phyloP scores from a whole-genome alignment of 2,329 filamentous ascomycete genomes.

The Raffaelea albimanens region DNA sequence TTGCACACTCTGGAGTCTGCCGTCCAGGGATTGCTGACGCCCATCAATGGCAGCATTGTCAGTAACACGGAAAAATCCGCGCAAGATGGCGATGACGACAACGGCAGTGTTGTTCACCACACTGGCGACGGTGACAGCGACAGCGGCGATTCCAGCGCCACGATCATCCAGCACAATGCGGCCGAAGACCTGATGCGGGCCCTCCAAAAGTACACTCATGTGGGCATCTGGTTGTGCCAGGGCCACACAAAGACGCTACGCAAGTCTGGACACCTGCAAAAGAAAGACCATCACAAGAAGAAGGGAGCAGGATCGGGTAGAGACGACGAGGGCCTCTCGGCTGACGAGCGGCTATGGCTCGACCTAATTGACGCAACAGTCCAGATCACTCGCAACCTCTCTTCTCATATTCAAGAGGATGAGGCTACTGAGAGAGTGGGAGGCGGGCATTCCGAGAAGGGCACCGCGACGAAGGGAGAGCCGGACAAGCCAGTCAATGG shows the following conservation, averaged over 20 bases:
- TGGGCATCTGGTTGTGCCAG: slow-evolving; percentile 94
- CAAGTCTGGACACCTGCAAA: not conserved
- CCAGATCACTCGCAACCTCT: slow-evolving; percentile 54
- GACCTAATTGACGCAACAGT: slow-evolving; percentile 51
- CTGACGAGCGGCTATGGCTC: slow-evolving; percentile 51
- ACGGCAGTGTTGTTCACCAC: not conserved
- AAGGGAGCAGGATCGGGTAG: slow-evolving; percentile 37
- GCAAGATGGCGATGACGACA: not conserved
- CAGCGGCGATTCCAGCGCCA: slow-evolving; percentile 7
- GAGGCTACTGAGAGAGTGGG: slow-evolving; percentile 13
- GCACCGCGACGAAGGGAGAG: no score
- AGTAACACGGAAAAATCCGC: slow-evolving; percentile 36
- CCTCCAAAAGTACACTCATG: slow-evolving; percentile 80
- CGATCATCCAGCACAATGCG: slow-evolving; percentile 33
- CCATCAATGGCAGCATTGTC: slow-evolving; percentile 21
- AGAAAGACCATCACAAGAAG: slow-evolving; percentile 15
- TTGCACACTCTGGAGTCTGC: slow-evolving; percentile 71
- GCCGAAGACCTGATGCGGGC: slow-evolving; percentile 66
- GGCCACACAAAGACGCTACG: slow-evolving; percentile 57
- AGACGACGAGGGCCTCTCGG: slow-evolving; percentile 35
- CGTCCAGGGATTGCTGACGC: slow-evolving; percentile 59
- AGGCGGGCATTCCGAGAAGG: not conserved
- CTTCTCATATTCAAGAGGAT: slow-evolving; percentile 36
- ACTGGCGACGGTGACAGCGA: not conserved
- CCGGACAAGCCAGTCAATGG: no score